Evolutionary conservation across 2,329 filamentous ascomycete species (phyloP).

Genomic region (Coniochaeta ligniaria): DNA sequence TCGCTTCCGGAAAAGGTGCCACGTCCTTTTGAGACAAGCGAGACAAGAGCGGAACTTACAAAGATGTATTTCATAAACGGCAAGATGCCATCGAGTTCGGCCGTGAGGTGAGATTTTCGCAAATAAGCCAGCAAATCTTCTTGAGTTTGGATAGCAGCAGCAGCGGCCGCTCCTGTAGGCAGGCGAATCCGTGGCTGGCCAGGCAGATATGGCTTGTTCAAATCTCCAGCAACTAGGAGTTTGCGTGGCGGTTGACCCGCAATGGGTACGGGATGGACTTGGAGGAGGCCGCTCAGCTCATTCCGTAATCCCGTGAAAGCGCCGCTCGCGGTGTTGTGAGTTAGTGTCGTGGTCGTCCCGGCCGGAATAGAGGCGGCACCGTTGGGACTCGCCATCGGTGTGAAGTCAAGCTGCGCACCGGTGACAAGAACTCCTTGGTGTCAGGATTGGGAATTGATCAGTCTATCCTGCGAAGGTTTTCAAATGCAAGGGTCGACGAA

Average conservation of each 20-base stretch:
- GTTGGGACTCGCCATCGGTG: background rate
- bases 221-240: background rate
- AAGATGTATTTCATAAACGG: conserved; percentile 20
- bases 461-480: no score
- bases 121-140: conserved; percentile 12
- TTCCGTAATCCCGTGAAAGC: background rate
- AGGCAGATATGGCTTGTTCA: conserved; percentile 10
- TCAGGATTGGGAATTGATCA: no score
- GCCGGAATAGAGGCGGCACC: background rate
- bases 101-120: conserved; percentile 11
- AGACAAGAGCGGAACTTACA: conserved; percentile 5
- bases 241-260: background rate
- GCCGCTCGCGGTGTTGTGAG: background rate
- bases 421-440: no score
- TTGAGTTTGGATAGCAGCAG: background rate
- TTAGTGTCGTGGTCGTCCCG: background rate
- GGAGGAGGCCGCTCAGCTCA: background rate
- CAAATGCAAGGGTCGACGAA: no score
- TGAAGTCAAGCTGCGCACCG: background rate
- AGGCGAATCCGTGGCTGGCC: conserved; percentile 18
- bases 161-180: background rate
- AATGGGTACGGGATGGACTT: background rate
- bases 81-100: conserved; percentile 12
- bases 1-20: background rate
- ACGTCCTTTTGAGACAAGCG: background rate